These are phyloP conservation scores for Ceratocystis colombiana DNA, from an alignment of 2,329 filamentous ascomycete genomes.

Conservation along the genomic window DNA sequence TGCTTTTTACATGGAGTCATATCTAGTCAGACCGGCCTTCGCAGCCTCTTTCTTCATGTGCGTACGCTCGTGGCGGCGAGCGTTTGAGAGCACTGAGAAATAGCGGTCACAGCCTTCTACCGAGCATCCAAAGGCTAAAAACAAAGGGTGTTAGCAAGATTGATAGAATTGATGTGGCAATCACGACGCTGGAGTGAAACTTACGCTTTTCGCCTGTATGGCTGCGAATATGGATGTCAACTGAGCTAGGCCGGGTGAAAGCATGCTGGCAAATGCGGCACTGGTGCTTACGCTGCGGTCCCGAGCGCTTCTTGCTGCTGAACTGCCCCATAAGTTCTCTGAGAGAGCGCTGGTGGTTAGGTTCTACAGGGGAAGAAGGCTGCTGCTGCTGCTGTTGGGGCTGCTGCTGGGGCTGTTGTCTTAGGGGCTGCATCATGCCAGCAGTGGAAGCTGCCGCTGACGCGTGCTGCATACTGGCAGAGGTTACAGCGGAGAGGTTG, in stretches of 20 bases:
- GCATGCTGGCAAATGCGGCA: conserved; percentile 98
- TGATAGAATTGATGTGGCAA: conserved; percentile 16
- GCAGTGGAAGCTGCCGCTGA: background rate
- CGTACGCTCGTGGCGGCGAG: conserved; percentile 89
- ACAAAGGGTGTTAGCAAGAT: conserved; percentile 15
- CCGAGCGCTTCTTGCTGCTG: conserved; percentile 90
- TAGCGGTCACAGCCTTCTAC: conserved; percentile 90
- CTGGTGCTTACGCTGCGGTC: conserved; percentile 98
- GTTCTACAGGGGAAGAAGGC: conserved; percentile 12
- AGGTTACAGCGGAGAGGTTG: background rate
- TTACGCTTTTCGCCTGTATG: conserved; percentile 97
- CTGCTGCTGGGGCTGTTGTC: conserved; percentile 9
- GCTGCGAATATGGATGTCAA: conserved; percentile 98
- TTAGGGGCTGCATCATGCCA: background rate
- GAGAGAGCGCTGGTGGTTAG: conserved; percentile 20
- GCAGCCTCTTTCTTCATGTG: conserved; percentile 51
- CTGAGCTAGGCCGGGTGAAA: conserved; percentile 84
- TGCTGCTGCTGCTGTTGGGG: conserved; percentile 5
- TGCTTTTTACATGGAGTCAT: background rate
- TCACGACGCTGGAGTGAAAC: conserved; percentile 34
- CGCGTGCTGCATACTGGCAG: background rate
- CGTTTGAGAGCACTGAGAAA: conserved; percentile 94
- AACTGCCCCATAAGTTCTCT: conserved; percentile 86
- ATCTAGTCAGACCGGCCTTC: conserved; percentile 15
- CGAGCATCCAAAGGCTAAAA: conserved; percentile 78